Percentiles rank a stretch among this genome's conserved stretches.
These are phyloP conservation scores for Penicillium sp. DNA, from an alignment of 2,329 filamentous ascomycete species.

Conservation along the genomic window DNA sequence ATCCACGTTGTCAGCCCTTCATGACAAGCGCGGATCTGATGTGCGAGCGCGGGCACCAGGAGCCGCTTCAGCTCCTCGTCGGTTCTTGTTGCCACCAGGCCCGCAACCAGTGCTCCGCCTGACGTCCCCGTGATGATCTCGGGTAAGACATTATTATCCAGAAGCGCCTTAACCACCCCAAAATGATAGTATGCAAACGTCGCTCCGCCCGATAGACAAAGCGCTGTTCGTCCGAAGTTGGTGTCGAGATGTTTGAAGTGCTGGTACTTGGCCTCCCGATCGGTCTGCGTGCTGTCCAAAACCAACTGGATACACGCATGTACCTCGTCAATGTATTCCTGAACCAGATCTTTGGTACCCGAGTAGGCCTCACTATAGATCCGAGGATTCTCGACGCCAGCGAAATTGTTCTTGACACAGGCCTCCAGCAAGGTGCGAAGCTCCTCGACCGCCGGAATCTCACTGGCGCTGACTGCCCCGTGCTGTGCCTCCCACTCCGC, in stretches of 20 bases:
- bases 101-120: constrained; percentile 86
- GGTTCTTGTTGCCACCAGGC: constrained; percentile 80
- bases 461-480: constrained; percentile 21
- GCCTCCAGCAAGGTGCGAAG: constrained; percentile 76
- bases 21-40: constrained; percentile 78
- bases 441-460: constrained; percentile 64
- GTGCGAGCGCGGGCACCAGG: constrained; percentile 80
- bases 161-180: constrained; percentile 81
- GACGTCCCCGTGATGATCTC: constrained; percentile 96
- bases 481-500: constrained; percentile 38
- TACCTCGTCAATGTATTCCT: constrained; percentile 78
- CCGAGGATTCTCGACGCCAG: constrained; percentile 85
- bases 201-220: constrained; percentile 90
- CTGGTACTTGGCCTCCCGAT: constrained; percentile 68
- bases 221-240: constrained; percentile 87
- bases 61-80: constrained; percentile 84
- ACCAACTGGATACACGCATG: constrained; percentile 62
- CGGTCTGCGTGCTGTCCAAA: constrained; percentile 63
- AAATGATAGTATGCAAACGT: constrained; percentile 97
- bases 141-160: constrained; percentile 81
- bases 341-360: constrained; percentile 91
- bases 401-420: constrained; percentile 97
- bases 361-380: constrained; percentile 98
- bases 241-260: constrained; percentile 86
- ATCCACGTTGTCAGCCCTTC: constrained; percentile 75